Base-by-base conservation (phyloP, 2,329 filamentous ascomycete genomes). In the Penicillium sp. region DNA sequence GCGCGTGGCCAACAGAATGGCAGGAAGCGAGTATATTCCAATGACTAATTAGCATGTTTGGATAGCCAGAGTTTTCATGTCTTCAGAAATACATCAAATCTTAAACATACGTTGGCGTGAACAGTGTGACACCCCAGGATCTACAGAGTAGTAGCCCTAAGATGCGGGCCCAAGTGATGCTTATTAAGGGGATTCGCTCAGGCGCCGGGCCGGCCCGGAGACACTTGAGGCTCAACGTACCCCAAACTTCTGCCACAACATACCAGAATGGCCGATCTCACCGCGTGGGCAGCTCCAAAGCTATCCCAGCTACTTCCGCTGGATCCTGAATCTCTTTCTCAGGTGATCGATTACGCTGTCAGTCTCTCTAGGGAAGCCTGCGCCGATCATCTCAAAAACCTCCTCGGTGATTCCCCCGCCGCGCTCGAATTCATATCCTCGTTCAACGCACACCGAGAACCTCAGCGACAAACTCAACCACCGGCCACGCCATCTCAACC, bases 321-420 rank as follows among this genome's bases (percentile, higher is more conserved):
- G 10, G 92, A 96, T 34, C 86, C 96, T 34, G 86, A 90, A 11
- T 92, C 93, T 39, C 80, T 97, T 31, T 85, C 86, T 67, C 91
- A 97, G 69, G 83, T 97, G 42, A 81, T 97, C 61, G 86, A 90
- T 45, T 97, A 97, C 71, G 86, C 90, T 2, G 79, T 85, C 34
- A 88, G 86, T 0, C 81, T 97, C 8, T 86, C 91, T 7, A 92
- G 89, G 68, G 77, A 86, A 48, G 89, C 88, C 60, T 90, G 91
- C 13, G 91, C 86, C 47, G 87, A 92, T 40, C 91, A 97, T 73
- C 88, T 99, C 57, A 89, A 87, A 71, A 91, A 94, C 68, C 79
- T 99, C 49, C 83, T 99, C 0, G 94, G 93, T 47, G 91, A 96
- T 71, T 92, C 90, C 6, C 85, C 92, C 1, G 86, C 89, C 64